A percentile compares a stretch with the other conserved stretches of the same genome.
phyloP scores from a whole-genome alignment of 495 filamentous ascomycete species.

The Wilcoxina mikolae region DNA sequence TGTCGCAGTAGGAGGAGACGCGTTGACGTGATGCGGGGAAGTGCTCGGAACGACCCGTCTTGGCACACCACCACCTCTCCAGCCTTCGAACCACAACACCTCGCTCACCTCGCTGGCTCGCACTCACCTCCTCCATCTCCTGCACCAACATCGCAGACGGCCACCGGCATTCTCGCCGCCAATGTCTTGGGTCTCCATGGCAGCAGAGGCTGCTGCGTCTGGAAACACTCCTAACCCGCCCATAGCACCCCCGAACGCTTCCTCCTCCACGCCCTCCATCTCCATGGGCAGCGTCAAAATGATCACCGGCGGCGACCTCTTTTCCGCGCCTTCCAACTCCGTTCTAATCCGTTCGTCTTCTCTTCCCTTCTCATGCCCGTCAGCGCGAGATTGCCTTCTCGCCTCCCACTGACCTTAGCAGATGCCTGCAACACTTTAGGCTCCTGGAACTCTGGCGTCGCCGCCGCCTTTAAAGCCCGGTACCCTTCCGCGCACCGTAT shows the following conservation, averaged over 20 bases:
- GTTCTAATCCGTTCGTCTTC: neutral
- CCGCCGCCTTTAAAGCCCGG: neutral
- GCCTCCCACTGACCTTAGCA: neutral
- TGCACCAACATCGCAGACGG: no score
- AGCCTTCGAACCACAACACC: no score
- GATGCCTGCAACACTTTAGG: neutral
- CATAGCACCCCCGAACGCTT: neutral
- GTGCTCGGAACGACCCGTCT: no score
- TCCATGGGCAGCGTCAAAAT: neutral
- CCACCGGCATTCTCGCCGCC: no score
- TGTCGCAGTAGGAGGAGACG: no score
- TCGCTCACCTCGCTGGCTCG: no score
- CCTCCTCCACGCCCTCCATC: neutral
- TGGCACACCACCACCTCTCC: no score
- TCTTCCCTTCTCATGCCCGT: neutral
- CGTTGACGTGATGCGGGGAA: no score
- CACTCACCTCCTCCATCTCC: no score
- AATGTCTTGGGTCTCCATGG: no score
- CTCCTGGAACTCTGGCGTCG: constrained; percentile 4
- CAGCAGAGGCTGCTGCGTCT: no score
- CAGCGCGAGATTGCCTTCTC: neutral
- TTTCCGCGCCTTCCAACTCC: neutral
- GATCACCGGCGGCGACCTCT: neutral
- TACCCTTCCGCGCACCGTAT: neutral
- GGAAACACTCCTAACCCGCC: no score